Base-by-base conservation (phyloP, 1,284 basidiomycete species). In the Acaromyces ingoldii region DNA sequence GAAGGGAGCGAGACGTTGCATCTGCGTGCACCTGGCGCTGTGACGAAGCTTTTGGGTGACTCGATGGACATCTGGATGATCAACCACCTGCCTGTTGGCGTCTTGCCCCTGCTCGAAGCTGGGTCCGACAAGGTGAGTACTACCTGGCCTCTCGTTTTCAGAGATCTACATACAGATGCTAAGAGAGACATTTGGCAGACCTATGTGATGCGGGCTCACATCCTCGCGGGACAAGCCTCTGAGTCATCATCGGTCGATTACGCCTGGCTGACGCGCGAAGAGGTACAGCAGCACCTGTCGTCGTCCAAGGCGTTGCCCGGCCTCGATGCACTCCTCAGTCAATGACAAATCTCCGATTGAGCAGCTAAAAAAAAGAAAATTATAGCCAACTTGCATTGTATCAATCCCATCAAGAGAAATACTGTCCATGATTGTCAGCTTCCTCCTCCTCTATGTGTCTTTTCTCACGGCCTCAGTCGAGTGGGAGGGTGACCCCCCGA, bases 191-290 rank as follows among this genome's bases (percentile, higher is more conserved):
- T 30, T 7, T n/a, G 5, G n/a, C 46, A 63, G 66, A 69, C 64
- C 7, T 74, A 70, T 53, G 58, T 70, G 28, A 50, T 74, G 37
- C 57, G 60, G 9, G 70, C 53, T 17, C 71, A 67, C 31, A 52
- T 72, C 19, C 42, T 74, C 15, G 62, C 70, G 0, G 71, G 71
- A 9, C 53, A 66, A 19, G 39, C 56, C 48, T 41, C 55, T 6
- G 26, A 5, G 11, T 81, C 60, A 76, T 62, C 76, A 49, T 78
- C 86, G 52, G 78, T 80, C 45, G 87, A 89, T 65, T 91, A 89
- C 78, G 88, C 87, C 19, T 92, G 89, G 89, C 79, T 91, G 58
- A 91, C 89, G 51, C 89, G 89, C 77, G 82, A 90, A 74, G 89
- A 92, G 79, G 84, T 91, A 47, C 78, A 84, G 72, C 76, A 81